Evolutionary conservation across 805 yeast species (phyloP), one percentile per base, ranked within the genome.

Genomic region (Starmerella sirachaensis): DNA sequence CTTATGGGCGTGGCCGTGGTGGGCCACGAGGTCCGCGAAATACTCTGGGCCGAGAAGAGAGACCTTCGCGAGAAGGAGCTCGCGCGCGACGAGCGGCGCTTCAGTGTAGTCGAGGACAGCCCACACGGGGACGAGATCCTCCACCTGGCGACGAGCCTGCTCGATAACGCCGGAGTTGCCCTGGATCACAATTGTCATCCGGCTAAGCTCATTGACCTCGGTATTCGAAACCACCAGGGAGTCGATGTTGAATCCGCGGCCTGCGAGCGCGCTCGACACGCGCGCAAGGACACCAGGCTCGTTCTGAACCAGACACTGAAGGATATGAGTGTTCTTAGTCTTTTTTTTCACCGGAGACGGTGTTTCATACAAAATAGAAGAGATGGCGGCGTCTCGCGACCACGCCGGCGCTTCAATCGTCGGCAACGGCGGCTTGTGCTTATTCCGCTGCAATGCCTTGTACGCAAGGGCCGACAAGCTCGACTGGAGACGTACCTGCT

Each of bases 211-310:
- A 61, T 78, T 76, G 42, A 91, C 96, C 60, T 88, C 97, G 27
- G 98, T 91, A 65, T 78, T 82, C 59, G 95, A 88, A 32, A 91
- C 98, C 42, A 91, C 95, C 47, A 91, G 70, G 9, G 97, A 88
- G 61, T 91, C 98, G 55, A 91, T 91, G 66, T 91, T 91, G 74
- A 91, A 91, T 13, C 98, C 98, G 60, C 98, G 73, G 27, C 96
- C 97, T 26, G 98, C 98, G 50, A 91, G 70, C 37, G 94, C 85
- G 38, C 96, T 95, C 6, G 96, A 80, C 29, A 91, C 82, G 38
- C 88, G 74, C 24, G 94, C 78, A 53, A 91, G 67, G 31, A 91
- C 98, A 69, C 98, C 98, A 6, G 98, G 97, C 64, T 91, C 98
- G 61, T 91, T 88, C 64, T 91, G 97, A 13, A 91, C 98, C 57